phyloP scores from a whole-genome alignment of 345 rosid species.

The Toxicodendron radicans region DNA sequence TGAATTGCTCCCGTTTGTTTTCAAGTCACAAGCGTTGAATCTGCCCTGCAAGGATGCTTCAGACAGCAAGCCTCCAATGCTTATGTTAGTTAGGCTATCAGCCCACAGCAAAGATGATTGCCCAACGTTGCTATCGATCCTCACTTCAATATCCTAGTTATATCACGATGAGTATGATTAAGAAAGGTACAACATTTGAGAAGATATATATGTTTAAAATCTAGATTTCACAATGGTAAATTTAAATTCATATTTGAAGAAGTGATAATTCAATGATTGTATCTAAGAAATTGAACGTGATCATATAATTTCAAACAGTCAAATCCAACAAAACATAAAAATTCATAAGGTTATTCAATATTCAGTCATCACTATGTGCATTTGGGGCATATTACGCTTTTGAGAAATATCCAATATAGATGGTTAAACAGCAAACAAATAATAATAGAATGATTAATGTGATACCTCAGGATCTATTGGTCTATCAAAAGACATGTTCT shows the following conservation, averaged over 20 bases:
- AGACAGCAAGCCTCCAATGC: conserved; percentile 81
- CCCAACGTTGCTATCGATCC: conserved; percentile 27
- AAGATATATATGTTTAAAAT: background rate
- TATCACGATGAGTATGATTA: conserved; percentile 22
- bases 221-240: background rate
- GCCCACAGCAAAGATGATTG: conserved; percentile 57
- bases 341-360: too few species aligned
- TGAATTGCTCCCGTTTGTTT: conserved; percentile 35
- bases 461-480: conserved; percentile 43
- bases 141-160: conserved; percentile 48
- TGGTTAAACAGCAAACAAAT: background rate
- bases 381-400: too few species aligned
- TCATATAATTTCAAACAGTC: conserved; percentile 6
- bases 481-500: conserved; percentile 33
- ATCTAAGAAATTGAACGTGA: background rate
- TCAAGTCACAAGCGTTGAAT: conserved; percentile 25
- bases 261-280: background rate
- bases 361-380: background rate
- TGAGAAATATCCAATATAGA: background rate
- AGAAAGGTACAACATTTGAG: conserved; percentile 15
- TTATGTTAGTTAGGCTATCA: conserved; percentile 61
- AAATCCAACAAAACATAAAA: too few species aligned
- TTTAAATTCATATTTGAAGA: background rate
- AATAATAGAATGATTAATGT: conserved; percentile 10
- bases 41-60: conserved; percentile 73